Conservation (phyloP, 1,284 basidiomycete species). For the Boletus nobilissimus region DNA sequence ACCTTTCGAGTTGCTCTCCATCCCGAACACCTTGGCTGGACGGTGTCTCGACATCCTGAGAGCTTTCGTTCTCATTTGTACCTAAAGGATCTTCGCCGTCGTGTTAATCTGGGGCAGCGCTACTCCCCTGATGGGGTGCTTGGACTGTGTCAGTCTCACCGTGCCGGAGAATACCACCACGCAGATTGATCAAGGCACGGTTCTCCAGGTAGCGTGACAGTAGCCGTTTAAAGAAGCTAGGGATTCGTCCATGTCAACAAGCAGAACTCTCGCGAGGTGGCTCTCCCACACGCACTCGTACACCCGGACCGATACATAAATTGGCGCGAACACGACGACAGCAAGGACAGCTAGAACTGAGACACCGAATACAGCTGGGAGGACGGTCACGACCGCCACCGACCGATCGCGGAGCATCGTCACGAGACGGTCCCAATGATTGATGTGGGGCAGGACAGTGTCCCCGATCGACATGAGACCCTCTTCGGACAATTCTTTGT, state of each 20-base stretch:
- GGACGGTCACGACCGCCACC: constrained; percentile 15
- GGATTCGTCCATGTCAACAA: constrained; percentile 14
- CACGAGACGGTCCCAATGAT: constrained; percentile 31
- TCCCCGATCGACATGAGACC: constrained; percentile 35
- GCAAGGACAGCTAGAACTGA: constrained; percentile 28
- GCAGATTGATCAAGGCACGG: background rate
- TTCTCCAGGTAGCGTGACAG: background rate
- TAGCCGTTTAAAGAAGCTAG: constrained; percentile 19
- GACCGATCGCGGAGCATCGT: constrained; percentile 5
- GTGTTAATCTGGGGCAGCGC: background rate
- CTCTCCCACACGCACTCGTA: constrained; percentile 27
- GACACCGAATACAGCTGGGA: constrained; percentile 33
- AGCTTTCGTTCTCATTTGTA: background rate
- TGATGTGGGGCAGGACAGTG: constrained; percentile 28
- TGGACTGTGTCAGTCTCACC: background rate
- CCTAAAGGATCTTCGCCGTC: background rate
- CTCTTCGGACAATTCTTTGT: constrained; percentile 36
- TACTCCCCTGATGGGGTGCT: background rate
- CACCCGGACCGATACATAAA: constrained; percentile 29
- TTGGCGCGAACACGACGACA: constrained; percentile 6
- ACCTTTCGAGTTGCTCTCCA: background rate
- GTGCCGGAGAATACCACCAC: background rate
- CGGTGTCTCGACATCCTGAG: background rate
- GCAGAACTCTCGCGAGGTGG: too few relatives aligned
- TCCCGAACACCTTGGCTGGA: too few relatives aligned